Conservation (phyloP, 495 filamentous ascomycete species). For the Chaetomium cochliodes region DNA sequence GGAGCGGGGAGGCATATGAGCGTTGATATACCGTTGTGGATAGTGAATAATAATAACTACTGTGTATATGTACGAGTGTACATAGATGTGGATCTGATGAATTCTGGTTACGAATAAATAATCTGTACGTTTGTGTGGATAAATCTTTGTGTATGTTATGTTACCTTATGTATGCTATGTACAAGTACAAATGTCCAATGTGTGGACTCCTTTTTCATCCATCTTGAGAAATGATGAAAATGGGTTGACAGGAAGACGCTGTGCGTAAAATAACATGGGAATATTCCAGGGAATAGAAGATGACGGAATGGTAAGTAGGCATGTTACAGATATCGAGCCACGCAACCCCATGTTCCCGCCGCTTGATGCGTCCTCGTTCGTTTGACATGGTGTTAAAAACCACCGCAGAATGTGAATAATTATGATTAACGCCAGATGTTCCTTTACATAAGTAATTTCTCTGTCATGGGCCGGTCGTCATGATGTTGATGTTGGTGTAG, state of each 20-base stretch:
- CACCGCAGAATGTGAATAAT: not conserved
- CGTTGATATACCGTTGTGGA: not conserved
- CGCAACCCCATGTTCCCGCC: not conserved
- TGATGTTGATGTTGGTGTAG: not conserved
- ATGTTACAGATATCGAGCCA: not conserved
- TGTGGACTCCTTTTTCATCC: not conserved
- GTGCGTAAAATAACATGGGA: not conserved
- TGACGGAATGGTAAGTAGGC: not conserved
- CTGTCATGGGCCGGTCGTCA: conserved; percentile 15
- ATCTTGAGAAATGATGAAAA: not conserved
- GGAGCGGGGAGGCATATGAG: not conserved
- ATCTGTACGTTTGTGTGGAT: too few relatives aligned
- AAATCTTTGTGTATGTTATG: not conserved
- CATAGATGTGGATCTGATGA: too few relatives aligned
- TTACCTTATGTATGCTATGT: not conserved
- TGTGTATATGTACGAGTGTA: too few relatives aligned
- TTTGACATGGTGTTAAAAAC: not conserved
- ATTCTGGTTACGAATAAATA: too few relatives aligned
- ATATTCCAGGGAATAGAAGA: not conserved
- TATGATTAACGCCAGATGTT: conserved; percentile 18
- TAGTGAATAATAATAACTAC: not conserved
- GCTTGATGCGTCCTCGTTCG: not conserved
- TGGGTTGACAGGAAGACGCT: not conserved
- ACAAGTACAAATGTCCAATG: not conserved
- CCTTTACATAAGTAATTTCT: conserved; percentile 9